Evolutionary conservation across 371 early-diverging fungal species (phyloP).

Genomic region (Funneliformis caledonium): DNA sequence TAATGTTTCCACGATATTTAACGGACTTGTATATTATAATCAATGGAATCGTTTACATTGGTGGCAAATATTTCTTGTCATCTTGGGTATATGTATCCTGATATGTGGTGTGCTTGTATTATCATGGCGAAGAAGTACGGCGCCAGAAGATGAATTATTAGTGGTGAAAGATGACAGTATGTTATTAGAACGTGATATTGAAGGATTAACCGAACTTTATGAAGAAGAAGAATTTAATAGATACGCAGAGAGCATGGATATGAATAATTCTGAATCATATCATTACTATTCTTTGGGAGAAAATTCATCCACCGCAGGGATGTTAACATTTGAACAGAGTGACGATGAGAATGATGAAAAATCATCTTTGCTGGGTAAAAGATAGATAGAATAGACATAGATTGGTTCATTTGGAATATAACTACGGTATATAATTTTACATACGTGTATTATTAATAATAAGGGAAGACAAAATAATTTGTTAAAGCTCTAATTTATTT

Average conservation of each 20-base stretch:
- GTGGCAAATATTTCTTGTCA: constrained; percentile 68
- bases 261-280: neutral
- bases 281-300: neutral
- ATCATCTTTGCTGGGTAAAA: no score
- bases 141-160: constrained; percentile 24
- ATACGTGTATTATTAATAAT: no score
- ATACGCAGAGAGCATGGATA: neutral
- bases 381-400: no score
- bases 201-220: constrained; percentile 33
- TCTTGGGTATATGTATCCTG: constrained; percentile 67
- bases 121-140: constrained; percentile 55
- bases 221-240: constrained; percentile 4
- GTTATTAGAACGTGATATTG: constrained; percentile 18
- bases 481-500: no score
- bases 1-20: constrained; percentile 77
- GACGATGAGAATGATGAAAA: no score
- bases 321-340: neutral
- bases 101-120: constrained; percentile 71
- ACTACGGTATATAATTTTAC: no score
- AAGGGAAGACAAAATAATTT: no score
- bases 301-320: neutral
- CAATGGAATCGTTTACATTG: constrained; percentile 72
- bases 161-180: neutral
- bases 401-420: no score
- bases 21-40: constrained; percentile 81